Conservation (phyloP, 345 rosid species). For the Aegle marmelos region DNA sequence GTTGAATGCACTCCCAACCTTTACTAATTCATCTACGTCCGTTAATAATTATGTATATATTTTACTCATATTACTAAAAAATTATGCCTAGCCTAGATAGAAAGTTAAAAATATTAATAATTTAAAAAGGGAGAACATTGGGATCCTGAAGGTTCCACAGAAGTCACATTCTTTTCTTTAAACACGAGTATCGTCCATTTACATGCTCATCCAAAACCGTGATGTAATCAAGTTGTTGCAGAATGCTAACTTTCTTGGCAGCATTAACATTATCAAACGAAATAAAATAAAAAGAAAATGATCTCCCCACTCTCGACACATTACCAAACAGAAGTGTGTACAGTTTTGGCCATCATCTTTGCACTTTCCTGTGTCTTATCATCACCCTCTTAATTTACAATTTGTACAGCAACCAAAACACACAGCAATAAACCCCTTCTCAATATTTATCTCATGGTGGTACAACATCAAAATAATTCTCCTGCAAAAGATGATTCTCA, state of each 20-base stretch:
- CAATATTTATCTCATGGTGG: neutral
- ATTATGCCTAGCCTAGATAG: too few relatives aligned
- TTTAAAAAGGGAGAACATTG: too few relatives aligned
- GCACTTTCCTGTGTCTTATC: constrained; percentile 1
- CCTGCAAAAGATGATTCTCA: neutral
- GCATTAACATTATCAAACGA: neutral
- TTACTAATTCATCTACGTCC: too few relatives aligned
- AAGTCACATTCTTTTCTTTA: too few relatives aligned
- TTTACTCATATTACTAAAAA: too few relatives aligned
- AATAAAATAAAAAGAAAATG: neutral
- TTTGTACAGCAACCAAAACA: neutral
- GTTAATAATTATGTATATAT: too few relatives aligned
- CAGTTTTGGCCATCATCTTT: neutral
- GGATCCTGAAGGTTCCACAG: too few relatives aligned
- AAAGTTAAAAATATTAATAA: too few relatives aligned
- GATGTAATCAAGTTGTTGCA: constrained; percentile 12
- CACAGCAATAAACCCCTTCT: neutral
- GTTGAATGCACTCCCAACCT: too few relatives aligned
- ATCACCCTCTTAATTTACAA: neutral
- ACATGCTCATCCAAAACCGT: constrained; percentile 15
- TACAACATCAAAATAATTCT: neutral
- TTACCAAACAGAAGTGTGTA: constrained; percentile 12
- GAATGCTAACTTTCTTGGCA: neutral
- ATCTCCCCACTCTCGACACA: neutral
- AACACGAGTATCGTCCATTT: neutral